phyloP scores from a whole-genome alignment of 768 basidiomycete species.

The Calocybe indica region DNA sequence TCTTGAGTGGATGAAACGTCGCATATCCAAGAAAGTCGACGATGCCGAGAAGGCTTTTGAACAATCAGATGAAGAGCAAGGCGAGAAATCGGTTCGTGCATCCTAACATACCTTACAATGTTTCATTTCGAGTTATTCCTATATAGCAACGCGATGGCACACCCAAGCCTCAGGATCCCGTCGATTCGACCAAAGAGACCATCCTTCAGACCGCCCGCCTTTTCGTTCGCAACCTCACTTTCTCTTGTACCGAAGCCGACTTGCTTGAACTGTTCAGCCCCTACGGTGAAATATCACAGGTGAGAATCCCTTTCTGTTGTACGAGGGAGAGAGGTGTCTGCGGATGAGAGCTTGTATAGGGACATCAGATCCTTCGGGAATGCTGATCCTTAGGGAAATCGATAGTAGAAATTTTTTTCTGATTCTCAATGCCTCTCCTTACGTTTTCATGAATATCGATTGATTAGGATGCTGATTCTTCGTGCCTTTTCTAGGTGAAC shows the following conservation, averaged over 20 bases:
- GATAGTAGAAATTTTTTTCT: conserved; percentile 54
- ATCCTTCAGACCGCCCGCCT: conserved; percentile 74
- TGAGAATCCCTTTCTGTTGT: conserved; percentile 26
- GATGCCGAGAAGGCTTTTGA: conserved; percentile 46
- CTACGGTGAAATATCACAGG: conserved; percentile 76
- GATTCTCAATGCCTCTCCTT: conserved; percentile 23
- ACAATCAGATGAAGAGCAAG: conserved; percentile 56
- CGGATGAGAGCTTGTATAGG: conserved; percentile 41
- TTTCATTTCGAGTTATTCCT: too few species aligned
- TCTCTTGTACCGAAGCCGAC: conserved; percentile 72
- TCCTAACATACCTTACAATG: too few species aligned
- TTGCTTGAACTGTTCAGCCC: conserved; percentile 55
- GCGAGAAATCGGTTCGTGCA: not conserved
- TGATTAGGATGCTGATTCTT: conserved; percentile 2
- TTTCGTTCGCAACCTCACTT: conserved; percentile 94
- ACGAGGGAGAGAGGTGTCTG: not conserved
- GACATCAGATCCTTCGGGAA: conserved; percentile 56
- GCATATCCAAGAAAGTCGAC: conserved; percentile 47
- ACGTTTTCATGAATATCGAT: not conserved
- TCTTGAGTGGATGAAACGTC: conserved; percentile 68
- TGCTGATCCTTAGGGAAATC: conserved; percentile 56
- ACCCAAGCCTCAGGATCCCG: conserved; percentile 13
- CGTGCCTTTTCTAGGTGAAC: conserved; percentile 22
- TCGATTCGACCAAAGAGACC: conserved; percentile 39
- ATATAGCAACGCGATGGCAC: too few species aligned